phyloP scores from a whole-genome alignment of 176 grass and related monocot species.

The Oryza officinalis region DNA sequence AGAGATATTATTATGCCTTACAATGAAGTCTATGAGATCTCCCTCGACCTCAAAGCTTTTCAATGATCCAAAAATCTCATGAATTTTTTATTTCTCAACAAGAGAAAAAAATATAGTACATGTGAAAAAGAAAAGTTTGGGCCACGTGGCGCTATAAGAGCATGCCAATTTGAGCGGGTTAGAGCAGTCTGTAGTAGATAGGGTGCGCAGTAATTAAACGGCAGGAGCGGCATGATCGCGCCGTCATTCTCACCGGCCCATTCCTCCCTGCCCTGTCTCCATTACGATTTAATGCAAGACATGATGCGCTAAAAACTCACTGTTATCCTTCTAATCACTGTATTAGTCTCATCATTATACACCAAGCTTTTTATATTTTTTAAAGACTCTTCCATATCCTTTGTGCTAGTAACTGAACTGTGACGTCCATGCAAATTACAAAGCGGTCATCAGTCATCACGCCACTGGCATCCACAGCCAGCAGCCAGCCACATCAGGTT shows the following conservation, averaged over 20 bases:
- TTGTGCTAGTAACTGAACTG: not conserved
- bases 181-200: not conserved
- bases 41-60: not conserved
- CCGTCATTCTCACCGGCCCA: conserved; percentile 31
- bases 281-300: conserved; percentile 24
- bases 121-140: not conserved
- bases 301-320: not conserved
- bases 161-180: not conserved
- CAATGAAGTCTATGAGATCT: no score
- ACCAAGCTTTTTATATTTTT: not conserved
- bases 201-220: conserved; percentile 2
- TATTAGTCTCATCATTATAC: not conserved
- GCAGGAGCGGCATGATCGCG: not conserved
- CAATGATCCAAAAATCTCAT: not conserved
- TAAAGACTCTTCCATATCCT: not conserved
- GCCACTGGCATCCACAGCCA: not conserved
- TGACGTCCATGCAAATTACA: not conserved
- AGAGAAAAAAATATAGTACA: not conserved
- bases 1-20: not conserved
- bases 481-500: not conserved
- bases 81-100: not conserved
- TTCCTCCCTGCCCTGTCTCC: not conserved
- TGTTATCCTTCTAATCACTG: conserved; percentile 5
- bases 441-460: not conserved
- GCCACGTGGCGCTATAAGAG: conserved; percentile 24